These are phyloP conservation scores for Porphyra umbilicalis DNA, from an alignment of 31 red algal genomes.

Conservation along the genomic window DNA sequence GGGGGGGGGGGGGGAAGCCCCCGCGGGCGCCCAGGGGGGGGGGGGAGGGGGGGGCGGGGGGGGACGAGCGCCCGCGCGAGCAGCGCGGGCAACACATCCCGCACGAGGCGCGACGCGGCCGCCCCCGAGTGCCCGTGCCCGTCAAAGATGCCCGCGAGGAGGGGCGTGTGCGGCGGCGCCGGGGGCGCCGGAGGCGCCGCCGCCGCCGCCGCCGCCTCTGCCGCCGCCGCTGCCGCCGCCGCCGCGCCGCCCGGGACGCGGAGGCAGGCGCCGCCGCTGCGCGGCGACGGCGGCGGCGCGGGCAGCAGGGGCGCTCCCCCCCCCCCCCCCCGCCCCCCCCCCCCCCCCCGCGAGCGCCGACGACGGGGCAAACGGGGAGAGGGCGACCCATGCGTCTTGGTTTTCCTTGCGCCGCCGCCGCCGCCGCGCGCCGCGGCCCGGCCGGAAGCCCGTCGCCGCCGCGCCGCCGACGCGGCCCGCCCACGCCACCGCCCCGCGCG, in stretches of 20 bases:
- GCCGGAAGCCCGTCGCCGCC: not conserved
- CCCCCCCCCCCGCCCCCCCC: no score
- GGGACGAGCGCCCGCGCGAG: not conserved
- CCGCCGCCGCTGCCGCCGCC: no score
- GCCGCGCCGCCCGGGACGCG: no score
- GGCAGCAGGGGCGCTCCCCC: no score
- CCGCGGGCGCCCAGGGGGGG: not conserved
- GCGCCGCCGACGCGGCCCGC: not conserved
- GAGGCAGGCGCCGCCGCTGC: not conserved
- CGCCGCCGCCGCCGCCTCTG: not conserved
- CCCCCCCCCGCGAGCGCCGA: no score
- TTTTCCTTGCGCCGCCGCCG: not conserved
- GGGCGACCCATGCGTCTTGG: not conserved
- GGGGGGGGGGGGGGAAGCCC: not conserved
- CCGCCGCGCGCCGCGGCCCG: not conserved
- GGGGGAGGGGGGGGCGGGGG: not conserved
- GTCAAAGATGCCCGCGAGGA: constrained; percentile 70
- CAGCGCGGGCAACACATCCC: not conserved
- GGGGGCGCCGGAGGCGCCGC: not conserved
- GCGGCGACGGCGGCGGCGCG: not conserved
- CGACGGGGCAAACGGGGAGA: not conserved
- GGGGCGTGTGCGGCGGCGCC: not conserved
- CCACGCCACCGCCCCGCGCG: not conserved
- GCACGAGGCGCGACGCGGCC: not conserved
- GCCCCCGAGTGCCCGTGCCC: constrained; percentile 32